phyloP scores from a whole-genome alignment of 2,329 filamentous ascomycete species.

The Dactylellina parvicollis region DNA sequence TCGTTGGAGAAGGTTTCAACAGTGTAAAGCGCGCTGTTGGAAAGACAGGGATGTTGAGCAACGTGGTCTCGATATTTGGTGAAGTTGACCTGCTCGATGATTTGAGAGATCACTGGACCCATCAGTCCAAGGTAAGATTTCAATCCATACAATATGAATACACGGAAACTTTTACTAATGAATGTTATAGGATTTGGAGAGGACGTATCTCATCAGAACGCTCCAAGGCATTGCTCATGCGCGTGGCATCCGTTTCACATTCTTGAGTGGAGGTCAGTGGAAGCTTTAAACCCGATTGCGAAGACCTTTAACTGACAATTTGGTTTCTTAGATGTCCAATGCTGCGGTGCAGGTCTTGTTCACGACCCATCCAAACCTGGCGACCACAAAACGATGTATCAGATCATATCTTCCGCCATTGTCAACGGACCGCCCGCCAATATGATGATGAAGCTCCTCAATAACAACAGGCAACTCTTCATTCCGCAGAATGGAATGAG shows the following conservation, averaged over 20 bases:
- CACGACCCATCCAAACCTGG: constrained; percentile 91
- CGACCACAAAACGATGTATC: constrained; percentile 68
- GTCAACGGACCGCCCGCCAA: constrained; percentile 85
- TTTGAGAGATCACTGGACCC: constrained; percentile 95
- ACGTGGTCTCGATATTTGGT: constrained; percentile 93
- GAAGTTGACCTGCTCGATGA: constrained; percentile 96
- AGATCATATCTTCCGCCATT: constrained; percentile 90
- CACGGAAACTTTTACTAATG: constrained; percentile 9
- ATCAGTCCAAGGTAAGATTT: constrained; percentile 80
- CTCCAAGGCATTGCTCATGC: constrained; percentile 94
- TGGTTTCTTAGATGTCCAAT: constrained; percentile 75
- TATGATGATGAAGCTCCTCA: constrained; percentile 93
- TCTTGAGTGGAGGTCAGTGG: constrained; percentile 81
- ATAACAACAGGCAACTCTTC: constrained; percentile 92
- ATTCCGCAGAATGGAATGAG: constrained; percentile 86
- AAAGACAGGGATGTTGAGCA: constrained; percentile 94
- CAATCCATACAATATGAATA: not conserved
- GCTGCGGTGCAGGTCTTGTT: constrained; percentile 88
- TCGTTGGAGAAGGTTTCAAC: constrained; percentile 90
- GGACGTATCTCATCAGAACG: constrained; percentile 95
- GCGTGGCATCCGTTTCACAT: constrained; percentile 95
- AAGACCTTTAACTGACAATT: constrained; percentile 56
- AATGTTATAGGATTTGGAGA: constrained; percentile 78
- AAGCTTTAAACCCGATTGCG: not conserved
- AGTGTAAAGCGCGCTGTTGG: constrained; percentile 96